These are phyloP conservation scores for Coix lacrymajobi DNA, from an alignment of 176 grass and related monocot genomes.

Conservation along the genomic window DNA sequence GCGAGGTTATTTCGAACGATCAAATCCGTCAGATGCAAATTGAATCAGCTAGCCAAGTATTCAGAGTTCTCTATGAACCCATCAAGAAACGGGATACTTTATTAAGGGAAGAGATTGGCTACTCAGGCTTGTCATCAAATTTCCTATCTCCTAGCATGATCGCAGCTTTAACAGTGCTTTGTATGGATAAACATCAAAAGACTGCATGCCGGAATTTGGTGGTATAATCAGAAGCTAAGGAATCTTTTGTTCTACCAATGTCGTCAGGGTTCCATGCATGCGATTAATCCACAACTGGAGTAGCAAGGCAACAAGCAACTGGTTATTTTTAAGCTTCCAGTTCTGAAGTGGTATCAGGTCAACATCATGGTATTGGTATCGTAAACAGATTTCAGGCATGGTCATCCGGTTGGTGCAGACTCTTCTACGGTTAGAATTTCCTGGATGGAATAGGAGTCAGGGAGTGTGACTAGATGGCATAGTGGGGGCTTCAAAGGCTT, in stretches of 20 bases:
- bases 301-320: conserved; percentile 16
- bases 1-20: conserved; percentile 33
- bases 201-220: background rate
- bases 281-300: background rate
- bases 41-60: conserved; percentile 33
- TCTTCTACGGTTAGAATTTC: conserved; percentile 12
- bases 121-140: conserved; percentile 12
- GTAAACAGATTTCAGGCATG: background rate
- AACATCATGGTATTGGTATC: background rate
- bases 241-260: background rate
- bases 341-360: background rate
- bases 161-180: conserved; percentile 54
- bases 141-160: conserved; percentile 59
- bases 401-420: background rate
- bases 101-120: conserved; percentile 2
- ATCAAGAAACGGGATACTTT: conserved; percentile 16
- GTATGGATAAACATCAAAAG: conserved; percentile 10
- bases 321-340: background rate
- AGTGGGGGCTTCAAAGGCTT: background rate
- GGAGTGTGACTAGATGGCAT: background rate
- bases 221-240: background rate
- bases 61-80: conserved; percentile 45
- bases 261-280: conserved; percentile 1
- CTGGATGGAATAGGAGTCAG: background rate
- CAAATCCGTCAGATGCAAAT: conserved; percentile 42